Evolutionary conservation across 441 rosid genomes (phyloP), one percentile per base, ranked within the genome.

Genomic region (Metrosideros polymorpha): DNA sequence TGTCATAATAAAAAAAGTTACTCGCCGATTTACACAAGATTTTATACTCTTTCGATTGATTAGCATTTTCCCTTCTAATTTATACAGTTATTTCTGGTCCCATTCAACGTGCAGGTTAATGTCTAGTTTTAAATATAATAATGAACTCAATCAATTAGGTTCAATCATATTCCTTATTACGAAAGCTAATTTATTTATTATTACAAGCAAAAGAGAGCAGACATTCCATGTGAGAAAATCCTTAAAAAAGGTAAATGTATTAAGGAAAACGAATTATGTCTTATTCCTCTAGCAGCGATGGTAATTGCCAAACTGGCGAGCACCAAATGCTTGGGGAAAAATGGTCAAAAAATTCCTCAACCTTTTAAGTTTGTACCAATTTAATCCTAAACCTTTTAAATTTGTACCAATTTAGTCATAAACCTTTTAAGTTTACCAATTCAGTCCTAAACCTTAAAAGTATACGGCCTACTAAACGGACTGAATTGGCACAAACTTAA

Each of bases 1-100:
- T 52, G 19, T 52, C 55, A 52, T 52, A 7, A 52, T 19, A n/a
- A 52, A 18, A 52, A 52, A 52, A 52, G 24, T 6, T 6, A 52
- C 12, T 52, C 24, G 24, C 55, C 25, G 7, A 52, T 2, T n/a
- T n/a, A n/a, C 0, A 2, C 4, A 24, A 9, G 1, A 4, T 1
- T 24, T 25, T 55, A 27, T 10, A 4, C 9, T 27, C 13, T 12
- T 55, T 4, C 1, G 12, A 55, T 25, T 55, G n/a, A 55, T 55
- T 55, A 24, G 29, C 29, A 25, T 55, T 55, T 55, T 55, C 29
- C 12, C 29, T 55, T 24, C 59, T 55, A 55, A 55, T 55, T 55
- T 25, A 55, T 55, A 55, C 13, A 25, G 22, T 4, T 55, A 55
- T 55, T 9, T 55, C 2, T 4, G 0, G 1, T 24, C 29, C 12